Evolutionary conservation across 2,329 filamentous ascomycete species (phyloP), one percentile per base, ranked within the genome.

Genomic region (Amylocarpus encephaloides): DNA sequence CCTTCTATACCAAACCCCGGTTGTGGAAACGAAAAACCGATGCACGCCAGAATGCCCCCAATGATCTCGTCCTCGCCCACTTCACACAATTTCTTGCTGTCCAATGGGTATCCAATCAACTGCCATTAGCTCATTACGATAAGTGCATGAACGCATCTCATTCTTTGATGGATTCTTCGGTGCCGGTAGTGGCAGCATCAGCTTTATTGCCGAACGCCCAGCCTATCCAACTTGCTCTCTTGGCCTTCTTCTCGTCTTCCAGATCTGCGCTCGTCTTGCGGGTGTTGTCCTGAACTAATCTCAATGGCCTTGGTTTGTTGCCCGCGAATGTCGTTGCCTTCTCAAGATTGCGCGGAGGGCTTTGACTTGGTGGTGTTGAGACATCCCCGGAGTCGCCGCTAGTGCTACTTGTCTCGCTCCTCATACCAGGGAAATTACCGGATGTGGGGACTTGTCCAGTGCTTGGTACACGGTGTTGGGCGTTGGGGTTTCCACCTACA

Each of bases 281-380:
- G 32, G 70, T 67, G 58, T 85, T 85, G 70, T 95, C 88, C 69
- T 93, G 87, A 42, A 97, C 90, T 29, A 98, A 76, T 13, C 92
- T 79, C 57, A 98, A 73, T 6, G 92, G 92, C 33, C 91, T 79
- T 51, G 94, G 83, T 69, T 93, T 93, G 63, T 83, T 85, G 40
- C 81, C 81, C 3, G 78, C 79, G 49, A 79, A 80, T 1, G 77
- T 80, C 34, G 75, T 79, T 52, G 73, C 71, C 66, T 80, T 79
- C 62, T 82, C 63, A 3, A 15, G 16, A 32, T 53, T 47, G 13
- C 33, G 30, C 42, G 80, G 80, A 26, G 79, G 79, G 58, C 70
- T 82, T 46, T 69, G 67, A 57, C 64, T 71, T 2, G 67, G 63
- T 13, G 78, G 77, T 18, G 76, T 79, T 64, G 74, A 73, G 9